Base-by-base conservation (phyloP, 768 basidiomycete genomes). In the Podaxis rugospora region DNA sequence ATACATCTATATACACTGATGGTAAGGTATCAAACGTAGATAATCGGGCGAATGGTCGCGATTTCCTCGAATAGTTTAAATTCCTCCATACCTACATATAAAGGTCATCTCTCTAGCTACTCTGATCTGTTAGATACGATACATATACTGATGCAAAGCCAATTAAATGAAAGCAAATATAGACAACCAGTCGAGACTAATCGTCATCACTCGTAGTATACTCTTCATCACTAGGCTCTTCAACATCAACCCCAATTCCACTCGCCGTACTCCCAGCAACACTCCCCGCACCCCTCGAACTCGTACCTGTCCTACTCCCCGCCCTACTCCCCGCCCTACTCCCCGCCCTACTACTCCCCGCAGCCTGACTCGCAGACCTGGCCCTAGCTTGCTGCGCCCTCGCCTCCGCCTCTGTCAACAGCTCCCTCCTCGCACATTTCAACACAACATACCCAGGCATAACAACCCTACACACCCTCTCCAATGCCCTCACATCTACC, bases 381-480 rank as follows among this genome's bases (percentile, higher is more conserved):
- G 71, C 66, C 56, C 81, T 70, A 16, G 65, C 73, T 53, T 80
- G 79, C 62, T 80, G 76, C 37, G 85, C 83, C 59, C 72, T 72
- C 25, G 78, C 56, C 69, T 88, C 87, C 53, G 80, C 72, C 62
- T 76, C 73, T 40, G 78, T 81, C 71, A 83, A 70, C 27, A 78
- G 73, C 64, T 81, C 81, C 37, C 75, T 72, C 23, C 70, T 75
- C 36, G 77, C 55, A 67, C 86, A 88, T 65, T 78, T 75, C 59
- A 91, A 65, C 64, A 84, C 81, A 3, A 64, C 87, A 84, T 56
- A 81, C 81, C 71, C 85, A 84, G 39, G 89, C 85, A 21, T 85
- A 66, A 72, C 68, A 55, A 75, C 83, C 53, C 79, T 80, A 61
- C 80, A 79, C 2, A 80, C 64, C 13, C 75, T 75, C 66, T 68